Conservation (phyloP, 768 basidiomycete genomes). For the Daedaleopsis sinensis region DNA sequence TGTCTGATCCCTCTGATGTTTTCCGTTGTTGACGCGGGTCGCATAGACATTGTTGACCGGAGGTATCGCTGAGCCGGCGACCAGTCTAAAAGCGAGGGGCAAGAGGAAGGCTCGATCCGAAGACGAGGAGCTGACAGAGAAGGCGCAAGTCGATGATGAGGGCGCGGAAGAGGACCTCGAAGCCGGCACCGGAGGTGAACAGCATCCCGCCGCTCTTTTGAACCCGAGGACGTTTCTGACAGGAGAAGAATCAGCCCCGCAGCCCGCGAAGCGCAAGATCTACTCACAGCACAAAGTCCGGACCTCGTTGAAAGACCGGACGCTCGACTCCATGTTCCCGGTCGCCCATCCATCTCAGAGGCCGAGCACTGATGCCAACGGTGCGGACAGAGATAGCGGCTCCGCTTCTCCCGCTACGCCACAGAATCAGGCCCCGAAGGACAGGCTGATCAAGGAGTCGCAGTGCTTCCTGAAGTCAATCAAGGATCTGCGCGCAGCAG, state of each 20-base stretch:
- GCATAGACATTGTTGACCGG: slow-evolving; percentile 63
- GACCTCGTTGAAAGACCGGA: slow-evolving; percentile 84
- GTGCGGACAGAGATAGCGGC: slow-evolving; percentile 21
- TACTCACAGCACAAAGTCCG: slow-evolving; percentile 91
- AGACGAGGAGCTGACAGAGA: slow-evolving; percentile 35
- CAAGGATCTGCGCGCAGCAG: slow-evolving; percentile 56
- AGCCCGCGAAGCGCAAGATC: slow-evolving; percentile 41
- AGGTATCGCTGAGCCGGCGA: slow-evolving; percentile 39
- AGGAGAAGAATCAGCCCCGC: background rate
- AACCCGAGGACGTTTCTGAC: background rate
- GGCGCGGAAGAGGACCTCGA: background rate
- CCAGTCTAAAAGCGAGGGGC: slow-evolving; percentile 37
- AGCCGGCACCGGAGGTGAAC: background rate
- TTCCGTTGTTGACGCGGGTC: background rate
- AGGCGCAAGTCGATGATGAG: background rate
- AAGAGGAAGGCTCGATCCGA: slow-evolving; percentile 34
- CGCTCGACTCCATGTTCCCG: slow-evolving; percentile 94
- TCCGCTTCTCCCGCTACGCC: slow-evolving; percentile 45
- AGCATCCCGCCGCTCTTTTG: background rate
- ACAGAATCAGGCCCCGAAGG: slow-evolving; percentile 22
- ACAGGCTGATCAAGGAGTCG: slow-evolving; percentile 70
- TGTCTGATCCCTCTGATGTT: background rate
- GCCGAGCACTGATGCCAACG: slow-evolving; percentile 4
- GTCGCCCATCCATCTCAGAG: slow-evolving; percentile 41
- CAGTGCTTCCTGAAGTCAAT: slow-evolving; percentile 80